Percentiles rank a stretch among this genome's conserved stretches.
These are phyloP conservation scores for Beauveria sp. DNA, from an alignment of 2,329 filamentous ascomycete species.

Conservation along the genomic window DNA sequence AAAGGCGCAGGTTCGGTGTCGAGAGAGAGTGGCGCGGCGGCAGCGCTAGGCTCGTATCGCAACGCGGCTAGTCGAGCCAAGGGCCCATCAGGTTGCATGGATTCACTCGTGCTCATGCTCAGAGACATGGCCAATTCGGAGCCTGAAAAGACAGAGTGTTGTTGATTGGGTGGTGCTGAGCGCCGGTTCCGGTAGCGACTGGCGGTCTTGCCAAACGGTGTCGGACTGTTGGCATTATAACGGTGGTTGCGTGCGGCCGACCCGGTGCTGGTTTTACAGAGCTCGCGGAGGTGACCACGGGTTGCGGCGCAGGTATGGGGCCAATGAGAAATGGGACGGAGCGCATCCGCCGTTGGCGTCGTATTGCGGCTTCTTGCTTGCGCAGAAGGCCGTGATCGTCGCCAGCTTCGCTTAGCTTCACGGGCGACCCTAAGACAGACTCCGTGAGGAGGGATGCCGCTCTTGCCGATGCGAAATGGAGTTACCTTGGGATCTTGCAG, in stretches of 20 bases:
- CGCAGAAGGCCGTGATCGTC: constrained; percentile 42
- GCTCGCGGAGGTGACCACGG: constrained; percentile 52
- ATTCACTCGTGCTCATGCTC: constrained; percentile 53
- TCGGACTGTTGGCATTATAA: constrained; percentile 46
- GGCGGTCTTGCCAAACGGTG: constrained; percentile 46
- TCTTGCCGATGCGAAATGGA: constrained; percentile 56
- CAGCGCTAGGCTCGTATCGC: constrained; percentile 12
- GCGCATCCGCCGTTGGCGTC: constrained; percentile 44
- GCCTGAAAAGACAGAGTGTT: constrained; percentile 45
- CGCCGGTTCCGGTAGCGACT: constrained; percentile 42
- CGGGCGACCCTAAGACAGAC: constrained; percentile 59
- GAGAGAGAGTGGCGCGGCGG: constrained; percentile 16
- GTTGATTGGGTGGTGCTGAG: constrained; percentile 32
- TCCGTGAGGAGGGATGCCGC: constrained; percentile 56
- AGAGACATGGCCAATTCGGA: constrained; percentile 58
- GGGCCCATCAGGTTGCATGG: constrained; percentile 56
- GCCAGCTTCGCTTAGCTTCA: constrained; percentile 60
- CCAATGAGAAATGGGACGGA: constrained; percentile 50
- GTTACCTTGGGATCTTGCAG: constrained; percentile 61
- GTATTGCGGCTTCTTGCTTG: constrained; percentile 38
- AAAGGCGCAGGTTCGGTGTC: constrained; percentile 16
- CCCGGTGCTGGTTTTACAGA: constrained; percentile 50
- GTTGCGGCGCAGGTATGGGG: constrained; percentile 58
- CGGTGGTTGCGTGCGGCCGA: constrained; percentile 34
- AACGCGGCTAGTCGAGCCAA: constrained; percentile 48